phyloP scores from a whole-genome alignment of 139 green algal genomes.

The Eudorina sp. region DNA sequence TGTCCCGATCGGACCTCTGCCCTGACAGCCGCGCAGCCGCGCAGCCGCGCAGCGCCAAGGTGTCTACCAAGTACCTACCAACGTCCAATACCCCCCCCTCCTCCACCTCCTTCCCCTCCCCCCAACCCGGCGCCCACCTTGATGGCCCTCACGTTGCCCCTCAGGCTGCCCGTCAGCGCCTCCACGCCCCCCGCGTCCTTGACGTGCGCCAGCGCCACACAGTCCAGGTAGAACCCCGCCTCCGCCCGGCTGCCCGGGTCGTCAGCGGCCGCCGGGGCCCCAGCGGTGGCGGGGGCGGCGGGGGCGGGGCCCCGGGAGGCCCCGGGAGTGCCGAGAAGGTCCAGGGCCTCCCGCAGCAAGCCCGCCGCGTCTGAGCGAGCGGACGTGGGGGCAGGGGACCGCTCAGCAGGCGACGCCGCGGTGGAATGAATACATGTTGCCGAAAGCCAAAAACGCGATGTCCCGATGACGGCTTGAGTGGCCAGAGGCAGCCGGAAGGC shows the following conservation, averaged over 20 bases:
- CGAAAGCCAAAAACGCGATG: too few relatives aligned
- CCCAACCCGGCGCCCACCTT: constrained; percentile 26
- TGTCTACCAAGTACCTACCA: too few relatives aligned
- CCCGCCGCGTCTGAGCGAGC: constrained; percentile 38
- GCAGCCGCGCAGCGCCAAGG: too few relatives aligned
- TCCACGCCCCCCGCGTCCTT: constrained; percentile 11
- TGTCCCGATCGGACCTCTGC: too few relatives aligned
- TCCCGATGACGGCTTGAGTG: too few relatives aligned
- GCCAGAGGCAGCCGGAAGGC: too few relatives aligned
- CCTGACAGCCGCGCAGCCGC: too few relatives aligned
- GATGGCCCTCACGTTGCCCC: constrained; percentile 5
- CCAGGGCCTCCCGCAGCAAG: constrained; percentile 54
- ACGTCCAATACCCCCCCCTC: too few relatives aligned
- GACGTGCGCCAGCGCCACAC: constrained; percentile 39
- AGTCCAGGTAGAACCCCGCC: constrained; percentile 58
- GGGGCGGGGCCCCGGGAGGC: background rate
- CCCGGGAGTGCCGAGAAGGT: constrained; percentile 34
- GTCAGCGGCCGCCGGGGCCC: background rate
- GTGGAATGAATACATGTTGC: too few relatives aligned
- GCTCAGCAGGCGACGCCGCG: too few relatives aligned
- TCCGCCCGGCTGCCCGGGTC: constrained; percentile 49
- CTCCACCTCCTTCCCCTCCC: too few relatives aligned
- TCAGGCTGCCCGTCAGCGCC: background rate
- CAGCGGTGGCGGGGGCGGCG: background rate
- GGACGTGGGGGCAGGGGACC: too few relatives aligned